Percentiles rank a stretch among this genome's conserved stretches.
These are phyloP conservation scores for Thymus mandschuricus DNA, from an alignment of 257 asterid genomes.

Conservation along the genomic window DNA sequence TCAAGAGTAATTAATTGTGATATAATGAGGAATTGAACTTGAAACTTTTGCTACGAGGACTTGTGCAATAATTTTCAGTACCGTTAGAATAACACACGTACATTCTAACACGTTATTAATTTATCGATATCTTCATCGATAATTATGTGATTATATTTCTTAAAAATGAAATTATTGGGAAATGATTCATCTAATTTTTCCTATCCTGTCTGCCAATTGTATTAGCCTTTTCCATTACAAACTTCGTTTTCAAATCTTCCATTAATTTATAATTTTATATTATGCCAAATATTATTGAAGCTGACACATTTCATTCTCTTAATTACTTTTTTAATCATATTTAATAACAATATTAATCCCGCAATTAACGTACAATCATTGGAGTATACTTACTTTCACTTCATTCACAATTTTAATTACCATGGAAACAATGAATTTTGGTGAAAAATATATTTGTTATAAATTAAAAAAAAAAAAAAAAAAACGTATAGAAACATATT, in stretches of 20 bases:
- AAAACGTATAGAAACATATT: background rate
- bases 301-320: conserved; percentile 25
- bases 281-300: conserved; percentile 20
- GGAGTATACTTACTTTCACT: background rate
- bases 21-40: no score
- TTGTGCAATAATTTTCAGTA: no score
- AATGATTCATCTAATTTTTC: conserved; percentile 18
- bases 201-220: conserved; percentile 56
- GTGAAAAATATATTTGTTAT: background rate
- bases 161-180: background rate
- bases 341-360: background rate
- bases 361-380: conserved; percentile 29
- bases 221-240: conserved; percentile 31
- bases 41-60: no score
- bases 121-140: background rate
- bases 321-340: conserved; percentile 8
- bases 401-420: background rate
- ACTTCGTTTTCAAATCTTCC: conserved; percentile 43
- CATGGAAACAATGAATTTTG: background rate
- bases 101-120: background rate
- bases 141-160: background rate
- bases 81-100: no score
- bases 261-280: background rate
- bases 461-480: background rate
- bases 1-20: no score